Conservation (phyloP, 225 moss, liverwort and hornwort species). For the Bryum argenteum region DNA sequence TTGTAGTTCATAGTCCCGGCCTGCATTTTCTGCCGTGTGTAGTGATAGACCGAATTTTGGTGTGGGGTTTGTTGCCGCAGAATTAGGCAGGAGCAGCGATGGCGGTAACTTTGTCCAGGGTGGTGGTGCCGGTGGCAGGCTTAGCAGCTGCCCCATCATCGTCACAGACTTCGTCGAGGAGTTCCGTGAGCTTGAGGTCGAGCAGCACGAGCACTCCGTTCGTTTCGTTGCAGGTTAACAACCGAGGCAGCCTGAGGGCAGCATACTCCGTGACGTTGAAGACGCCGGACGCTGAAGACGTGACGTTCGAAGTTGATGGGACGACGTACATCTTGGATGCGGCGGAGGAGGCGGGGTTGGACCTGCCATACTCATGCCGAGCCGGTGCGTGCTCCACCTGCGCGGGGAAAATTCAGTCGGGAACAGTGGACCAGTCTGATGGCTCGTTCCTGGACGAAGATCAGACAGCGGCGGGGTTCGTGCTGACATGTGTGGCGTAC, state of each 20-base stretch:
- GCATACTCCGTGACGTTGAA: conserved; percentile 49
- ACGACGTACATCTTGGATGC: conserved; percentile 49
- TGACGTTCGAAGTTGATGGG: conserved; percentile 43
- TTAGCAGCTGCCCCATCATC: conserved; percentile 7
- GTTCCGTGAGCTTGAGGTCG: conserved; percentile 34
- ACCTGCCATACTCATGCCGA: conserved; percentile 62
- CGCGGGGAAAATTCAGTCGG: conserved; percentile 39
- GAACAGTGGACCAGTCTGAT: conserved; percentile 53
- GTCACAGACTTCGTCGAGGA: conserved; percentile 28
- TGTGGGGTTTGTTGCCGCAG: conserved; percentile 4
- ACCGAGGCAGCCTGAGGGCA: conserved; percentile 47
- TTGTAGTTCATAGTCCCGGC: not conserved
- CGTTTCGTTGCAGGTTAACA: conserved; percentile 28
- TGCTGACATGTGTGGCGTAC: conserved; percentile 58
- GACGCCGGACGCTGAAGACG: conserved; percentile 31
- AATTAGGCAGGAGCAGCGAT: conserved; percentile 11
- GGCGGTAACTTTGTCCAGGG: conserved; percentile 45
- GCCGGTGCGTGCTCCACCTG: conserved; percentile 63
- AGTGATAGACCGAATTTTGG: not conserved
- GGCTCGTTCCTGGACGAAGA: conserved; percentile 53
- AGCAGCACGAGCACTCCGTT: conserved; percentile 27
- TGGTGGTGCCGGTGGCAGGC: conserved; percentile 24
- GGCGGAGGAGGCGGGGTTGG: conserved; percentile 53
- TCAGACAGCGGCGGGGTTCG: conserved; percentile 29
- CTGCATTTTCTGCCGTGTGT: not conserved